Evolutionary conservation across 768 basidiomycete genomes (phyloP), one percentile per base, ranked within the genome.

Genomic region (Tephrocybe sp.): DNA sequence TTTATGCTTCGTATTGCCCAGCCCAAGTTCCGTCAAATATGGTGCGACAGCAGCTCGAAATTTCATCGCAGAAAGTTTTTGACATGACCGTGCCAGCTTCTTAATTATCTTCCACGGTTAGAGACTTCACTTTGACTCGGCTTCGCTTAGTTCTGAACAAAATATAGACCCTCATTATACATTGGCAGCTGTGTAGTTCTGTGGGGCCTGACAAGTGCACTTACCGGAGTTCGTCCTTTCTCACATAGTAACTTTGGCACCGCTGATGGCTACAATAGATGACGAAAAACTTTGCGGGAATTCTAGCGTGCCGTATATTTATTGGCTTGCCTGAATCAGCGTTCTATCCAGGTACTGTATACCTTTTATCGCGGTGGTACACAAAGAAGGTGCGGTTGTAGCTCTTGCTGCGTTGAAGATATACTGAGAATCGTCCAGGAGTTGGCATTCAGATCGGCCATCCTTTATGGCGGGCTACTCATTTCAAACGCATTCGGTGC

Each of bases 21-120:
- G 77, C 79, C 12, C 83, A 85, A 55, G 75, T 86, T 45, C 84
- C 84, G 1, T 83, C 79, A 0, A 86, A 83, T 57, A 83, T 86
- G 78, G 82, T 78, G 52, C 15, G 68, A 10, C 15, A 7, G 6
- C 29, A 30, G 27, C 5, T n/a, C n/a, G 19, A 7, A 9, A 30
- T 6, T 25, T 59, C 34, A 8, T n/a, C 33, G 4, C 5, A 34
- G 4, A 12, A 12, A 9, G 33, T 9, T 34, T 44, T 38, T 31
- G 21, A 41, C 34, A 34, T 12, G 15, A 6, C 15, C 15, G 33
- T 34, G 7, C 21, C 45, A 83, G 82, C 69, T 83, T 46, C 56
- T 84, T 15, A 82, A 82, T 49, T 71, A 74, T 49, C 70, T 83
- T 38, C 69, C 73, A 39, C 69, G 78, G 82, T 79, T 46, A n/a